Evolutionary conservation across 495 filamentous ascomycete genomes (phyloP).

Genomic region (Monascus purpureus): DNA sequence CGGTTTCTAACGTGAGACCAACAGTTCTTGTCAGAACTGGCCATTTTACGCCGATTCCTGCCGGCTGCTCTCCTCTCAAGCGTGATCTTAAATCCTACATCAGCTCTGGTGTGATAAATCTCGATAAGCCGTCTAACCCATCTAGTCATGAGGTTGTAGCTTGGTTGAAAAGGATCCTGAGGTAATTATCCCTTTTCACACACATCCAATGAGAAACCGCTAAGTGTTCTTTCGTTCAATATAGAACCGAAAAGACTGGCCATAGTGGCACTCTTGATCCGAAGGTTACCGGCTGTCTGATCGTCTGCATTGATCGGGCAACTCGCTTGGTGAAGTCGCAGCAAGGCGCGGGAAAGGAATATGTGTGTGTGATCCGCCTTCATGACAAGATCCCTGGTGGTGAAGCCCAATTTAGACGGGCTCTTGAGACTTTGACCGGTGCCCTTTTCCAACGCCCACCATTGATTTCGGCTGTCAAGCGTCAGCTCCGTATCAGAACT

Average conservation of each 20-base stretch:
- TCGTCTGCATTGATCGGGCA: conserved; percentile 89
- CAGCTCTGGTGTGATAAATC: conserved; percentile 91
- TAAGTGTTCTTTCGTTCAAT: conserved; percentile 7
- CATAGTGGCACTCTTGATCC: conserved; percentile 96
- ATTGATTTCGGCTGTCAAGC: conserved; percentile 95
- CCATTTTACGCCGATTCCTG: conserved; percentile 88
- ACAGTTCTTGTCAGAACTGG: conserved; percentile 74
- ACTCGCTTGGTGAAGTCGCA: conserved; percentile 96
- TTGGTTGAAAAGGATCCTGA: conserved; percentile 94
- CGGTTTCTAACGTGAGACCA: conserved; percentile 1
- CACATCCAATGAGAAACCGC: conserved; percentile 3
- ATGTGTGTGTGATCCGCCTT: conserved; percentile 74
- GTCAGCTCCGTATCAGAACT: conserved; percentile 90
- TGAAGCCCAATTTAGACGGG: conserved; percentile 74
- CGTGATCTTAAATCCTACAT: conserved; percentile 93
- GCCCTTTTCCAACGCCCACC: conserved; percentile 95
- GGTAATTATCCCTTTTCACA: conserved; percentile 33
- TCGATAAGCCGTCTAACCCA: conserved; percentile 96
- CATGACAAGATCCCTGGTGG: conserved; percentile 88
- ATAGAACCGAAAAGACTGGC: conserved; percentile 87
- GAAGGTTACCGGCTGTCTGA: conserved; percentile 85
- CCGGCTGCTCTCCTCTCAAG: conserved; percentile 70
- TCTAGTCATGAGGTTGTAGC: conserved; percentile 97
- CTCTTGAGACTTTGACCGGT: conserved; percentile 87
- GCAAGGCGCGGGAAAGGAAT: conserved; percentile 91